phyloP scores from a whole-genome alignment of 345 rosid genomes.

The Moringa oleifera region DNA sequence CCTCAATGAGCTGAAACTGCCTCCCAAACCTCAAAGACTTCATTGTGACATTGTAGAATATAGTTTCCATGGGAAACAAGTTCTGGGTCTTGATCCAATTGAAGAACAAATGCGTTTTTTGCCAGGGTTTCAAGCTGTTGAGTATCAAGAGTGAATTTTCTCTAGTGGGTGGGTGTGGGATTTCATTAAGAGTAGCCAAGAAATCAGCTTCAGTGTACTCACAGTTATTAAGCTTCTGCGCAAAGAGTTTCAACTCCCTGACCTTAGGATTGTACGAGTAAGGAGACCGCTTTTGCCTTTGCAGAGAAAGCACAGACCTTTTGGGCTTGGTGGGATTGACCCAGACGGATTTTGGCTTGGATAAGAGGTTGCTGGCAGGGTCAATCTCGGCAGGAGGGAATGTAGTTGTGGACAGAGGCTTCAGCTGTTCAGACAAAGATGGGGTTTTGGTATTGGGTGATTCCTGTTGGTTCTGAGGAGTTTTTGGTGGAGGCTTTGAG shows the following conservation, averaged over 20 bases:
- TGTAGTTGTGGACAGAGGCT: constrained; percentile 64
- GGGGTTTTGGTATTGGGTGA: constrained; percentile 34
- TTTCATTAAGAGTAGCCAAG: constrained; percentile 41
- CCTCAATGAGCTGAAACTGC: constrained; percentile 79
- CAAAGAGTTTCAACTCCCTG: constrained; percentile 55
- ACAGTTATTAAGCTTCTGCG: constrained; percentile 64
- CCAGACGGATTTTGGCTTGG: constrained; percentile 79
- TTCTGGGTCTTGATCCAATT: constrained; percentile 64
- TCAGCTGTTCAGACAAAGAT: constrained; percentile 83
- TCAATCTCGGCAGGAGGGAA: constrained; percentile 32
- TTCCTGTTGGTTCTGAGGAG: constrained; percentile 29
- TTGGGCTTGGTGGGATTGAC: constrained; percentile 78
- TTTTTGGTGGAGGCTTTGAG: constrained; percentile 23
- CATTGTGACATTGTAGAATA: constrained; percentile 77
- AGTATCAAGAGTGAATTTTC: constrained; percentile 70
- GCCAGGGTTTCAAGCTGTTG: constrained; percentile 68
- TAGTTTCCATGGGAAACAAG: constrained; percentile 72
- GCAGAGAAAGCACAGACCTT: constrained; percentile 81
- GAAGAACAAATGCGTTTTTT: constrained; percentile 60
- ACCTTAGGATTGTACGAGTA: constrained; percentile 58
- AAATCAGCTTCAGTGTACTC: constrained; percentile 41
- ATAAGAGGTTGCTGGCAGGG: constrained; percentile 34
- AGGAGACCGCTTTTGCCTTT: constrained; percentile 64
- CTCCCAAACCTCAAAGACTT: constrained; percentile 80
- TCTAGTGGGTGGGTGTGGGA: constrained; percentile 50